Evolutionary conservation across 2,329 filamentous ascomycete species (phyloP).

Genomic region (Pestalotiopsis sp.): DNA sequence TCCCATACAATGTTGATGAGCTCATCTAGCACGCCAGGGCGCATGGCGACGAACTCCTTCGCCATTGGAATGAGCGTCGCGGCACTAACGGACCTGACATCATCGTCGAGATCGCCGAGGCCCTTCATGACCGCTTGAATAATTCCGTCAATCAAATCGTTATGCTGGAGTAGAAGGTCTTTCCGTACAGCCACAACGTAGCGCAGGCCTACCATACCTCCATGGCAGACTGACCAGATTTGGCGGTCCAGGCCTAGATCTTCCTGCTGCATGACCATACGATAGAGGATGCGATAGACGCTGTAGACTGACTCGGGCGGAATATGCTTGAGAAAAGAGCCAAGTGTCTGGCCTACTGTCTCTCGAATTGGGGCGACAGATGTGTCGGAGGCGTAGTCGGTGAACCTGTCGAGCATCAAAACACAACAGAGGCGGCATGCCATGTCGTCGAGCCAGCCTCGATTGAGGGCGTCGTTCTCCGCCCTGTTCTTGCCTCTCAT

Average conservation of each 20-base stretch:
- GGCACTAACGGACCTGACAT: constrained; percentile 94
- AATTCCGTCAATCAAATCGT: constrained; percentile 87
- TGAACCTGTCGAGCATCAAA: constrained; percentile 95
- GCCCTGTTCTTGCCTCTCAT: constrained; percentile 66
- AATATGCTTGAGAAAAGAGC: constrained; percentile 84
- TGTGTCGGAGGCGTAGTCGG: constrained; percentile 96
- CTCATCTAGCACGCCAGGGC: constrained; percentile 73
- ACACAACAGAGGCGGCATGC: constrained; percentile 95
- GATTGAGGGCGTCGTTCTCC: constrained; percentile 81
- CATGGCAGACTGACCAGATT: constrained; percentile 94
- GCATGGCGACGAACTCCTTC: constrained; percentile 87
- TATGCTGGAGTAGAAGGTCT: constrained; percentile 83
- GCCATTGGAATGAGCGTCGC: constrained; percentile 97
- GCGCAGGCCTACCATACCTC: constrained; percentile 94
- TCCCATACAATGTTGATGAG: constrained; percentile 97
- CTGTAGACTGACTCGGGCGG: constrained; percentile 77
- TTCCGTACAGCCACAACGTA: constrained; percentile 96
- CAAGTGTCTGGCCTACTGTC: constrained; percentile 91
- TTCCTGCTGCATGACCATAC: constrained; percentile 83
- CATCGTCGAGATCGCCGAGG: constrained; percentile 86
- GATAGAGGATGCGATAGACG: constrained; percentile 82
- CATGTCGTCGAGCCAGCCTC: constrained; percentile 88
- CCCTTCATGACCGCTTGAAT: constrained; percentile 94
- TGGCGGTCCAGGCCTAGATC: constrained; percentile 73
- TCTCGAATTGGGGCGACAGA: constrained; percentile 95